Conservation (phyloP, 257 asterid genomes). For the Asclepias syriaca region DNA sequence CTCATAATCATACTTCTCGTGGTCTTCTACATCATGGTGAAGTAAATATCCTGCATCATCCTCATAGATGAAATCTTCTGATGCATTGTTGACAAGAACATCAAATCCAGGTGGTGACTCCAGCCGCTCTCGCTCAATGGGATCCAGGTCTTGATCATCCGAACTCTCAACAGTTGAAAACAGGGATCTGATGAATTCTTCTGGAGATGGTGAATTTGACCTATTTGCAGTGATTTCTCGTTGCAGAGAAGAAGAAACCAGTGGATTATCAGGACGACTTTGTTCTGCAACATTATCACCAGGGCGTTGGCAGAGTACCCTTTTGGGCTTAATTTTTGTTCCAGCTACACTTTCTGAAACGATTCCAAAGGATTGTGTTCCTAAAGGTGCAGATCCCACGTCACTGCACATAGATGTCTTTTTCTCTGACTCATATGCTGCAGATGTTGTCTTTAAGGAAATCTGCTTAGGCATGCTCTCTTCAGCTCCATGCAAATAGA, state of each 20-base stretch:
- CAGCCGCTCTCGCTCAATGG: slow-evolving; percentile 25
- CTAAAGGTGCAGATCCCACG: slow-evolving; percentile 18
- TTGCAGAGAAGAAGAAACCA: slow-evolving; percentile 20
- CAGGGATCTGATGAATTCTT: slow-evolving; percentile 14
- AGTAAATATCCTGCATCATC: slow-evolving; percentile 19
- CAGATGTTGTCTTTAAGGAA: slow-evolving; percentile 21
- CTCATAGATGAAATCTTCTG: slow-evolving; percentile 23
- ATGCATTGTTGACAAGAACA: slow-evolving; percentile 32
- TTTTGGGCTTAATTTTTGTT: slow-evolving; percentile 12
- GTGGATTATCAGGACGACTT: slow-evolving; percentile 10
- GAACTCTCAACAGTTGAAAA: slow-evolving; percentile 23
- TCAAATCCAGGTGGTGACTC: slow-evolving; percentile 43
- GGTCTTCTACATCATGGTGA: slow-evolving; percentile 24
- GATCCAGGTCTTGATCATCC: slow-evolving; percentile 18
- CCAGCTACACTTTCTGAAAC: slow-evolving; percentile 11
- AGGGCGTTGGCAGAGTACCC: neutral
- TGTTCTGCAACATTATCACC: slow-evolving; percentile 9
- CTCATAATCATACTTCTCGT: slow-evolving; percentile 21
- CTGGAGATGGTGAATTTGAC: slow-evolving; percentile 17
- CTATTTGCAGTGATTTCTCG: slow-evolving; percentile 28
- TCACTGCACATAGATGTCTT: slow-evolving; percentile 26
- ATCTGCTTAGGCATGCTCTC: slow-evolving; percentile 15
- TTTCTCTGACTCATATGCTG: slow-evolving; percentile 18
- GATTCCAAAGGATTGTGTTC: slow-evolving; percentile 10
- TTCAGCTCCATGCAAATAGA: slow-evolving; percentile 30